Evolutionary conservation across 148 eudicot species (phyloP).

Genomic region (Camellia lanceoleosa): DNA sequence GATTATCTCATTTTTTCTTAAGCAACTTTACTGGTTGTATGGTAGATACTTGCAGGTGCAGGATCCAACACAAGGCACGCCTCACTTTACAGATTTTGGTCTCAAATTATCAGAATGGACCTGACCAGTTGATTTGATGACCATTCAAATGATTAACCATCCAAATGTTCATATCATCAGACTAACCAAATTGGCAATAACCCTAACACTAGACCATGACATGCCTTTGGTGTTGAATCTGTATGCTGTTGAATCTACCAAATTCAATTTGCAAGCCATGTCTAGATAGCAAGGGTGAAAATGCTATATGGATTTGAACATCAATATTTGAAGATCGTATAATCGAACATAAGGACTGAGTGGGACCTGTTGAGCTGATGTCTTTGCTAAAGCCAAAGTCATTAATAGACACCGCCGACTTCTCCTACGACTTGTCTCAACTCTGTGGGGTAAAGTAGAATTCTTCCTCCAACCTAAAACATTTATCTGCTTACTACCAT

Average conservation of each 20-base stretch:
- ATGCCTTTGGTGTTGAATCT: neutral
- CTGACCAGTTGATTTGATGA: neutral
- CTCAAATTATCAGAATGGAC: constrained; percentile 2
- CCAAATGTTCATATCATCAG: neutral
- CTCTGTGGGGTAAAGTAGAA: constrained; percentile 68
- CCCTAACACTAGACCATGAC: constrained; percentile 3
- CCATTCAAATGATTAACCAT: constrained; percentile 7
- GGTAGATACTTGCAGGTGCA: neutral
- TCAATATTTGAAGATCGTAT: neutral
- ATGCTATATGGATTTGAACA: neutral
- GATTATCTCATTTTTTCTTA: neutral
- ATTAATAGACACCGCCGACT: constrained; percentile 91
- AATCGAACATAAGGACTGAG: constrained; percentile 5
- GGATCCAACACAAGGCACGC: neutral
- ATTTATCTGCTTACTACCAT: constrained; percentile 96
- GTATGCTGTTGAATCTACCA: neutral
- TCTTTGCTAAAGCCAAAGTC: constrained; percentile 95
- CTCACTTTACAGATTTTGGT: neutral
- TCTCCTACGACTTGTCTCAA: constrained; percentile 91
- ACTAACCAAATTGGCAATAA: neutral
- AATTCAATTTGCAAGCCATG: constrained; percentile 10
- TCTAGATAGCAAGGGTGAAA: constrained; percentile 3
- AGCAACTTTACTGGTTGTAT: neutral
- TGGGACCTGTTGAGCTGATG: constrained; percentile 72
- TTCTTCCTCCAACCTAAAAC: constrained; percentile 83